phyloP scores from a whole-genome alignment of 2,329 filamentous ascomycete genomes.

The Apiospora phragmitis region DNA sequence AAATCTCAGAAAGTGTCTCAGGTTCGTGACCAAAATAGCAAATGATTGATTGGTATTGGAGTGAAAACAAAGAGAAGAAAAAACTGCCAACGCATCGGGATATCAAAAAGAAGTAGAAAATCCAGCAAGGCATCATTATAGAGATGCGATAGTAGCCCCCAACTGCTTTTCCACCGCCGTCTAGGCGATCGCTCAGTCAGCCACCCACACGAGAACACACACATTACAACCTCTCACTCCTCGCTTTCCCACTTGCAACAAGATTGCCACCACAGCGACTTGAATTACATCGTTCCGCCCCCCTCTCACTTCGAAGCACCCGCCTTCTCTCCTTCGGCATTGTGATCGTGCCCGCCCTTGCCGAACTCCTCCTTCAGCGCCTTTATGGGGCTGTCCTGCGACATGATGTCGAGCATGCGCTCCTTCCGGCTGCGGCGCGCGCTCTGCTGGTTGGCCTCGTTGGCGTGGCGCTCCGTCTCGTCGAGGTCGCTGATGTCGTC shows the following conservation, averaged over 20 bases:
- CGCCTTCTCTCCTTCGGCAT: background rate
- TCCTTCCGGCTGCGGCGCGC: conserved; percentile 44
- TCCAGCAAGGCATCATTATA: background rate
- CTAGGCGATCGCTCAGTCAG: background rate
- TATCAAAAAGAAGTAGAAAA: background rate
- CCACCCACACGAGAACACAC: background rate
- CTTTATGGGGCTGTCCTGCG: background rate
- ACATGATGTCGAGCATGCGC: conserved; percentile 10
- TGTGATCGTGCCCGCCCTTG: background rate
- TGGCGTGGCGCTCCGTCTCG: conserved; percentile 35
- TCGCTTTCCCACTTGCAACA: background rate
- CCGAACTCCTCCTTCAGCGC: background rate
- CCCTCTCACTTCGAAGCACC: background rate
- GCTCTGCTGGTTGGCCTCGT: conserved; percentile 31
- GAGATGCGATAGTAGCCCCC: background rate
- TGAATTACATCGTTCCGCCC: background rate
- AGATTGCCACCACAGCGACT: background rate
- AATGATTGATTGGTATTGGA: background rate
- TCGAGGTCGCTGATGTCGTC: conserved; percentile 53
- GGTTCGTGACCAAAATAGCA: background rate
- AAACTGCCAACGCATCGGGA: background rate
- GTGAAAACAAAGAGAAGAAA: background rate
- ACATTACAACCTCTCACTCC: background rate
- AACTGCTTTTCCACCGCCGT: background rate
- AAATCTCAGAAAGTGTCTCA: background rate